A percentile compares a stretch with the other conserved stretches of the same genome.
Evolutionary conservation across 192 early-diverging fungal genomes (phyloP).

Genomic region (Lunasporangiospora selenospora): DNA sequence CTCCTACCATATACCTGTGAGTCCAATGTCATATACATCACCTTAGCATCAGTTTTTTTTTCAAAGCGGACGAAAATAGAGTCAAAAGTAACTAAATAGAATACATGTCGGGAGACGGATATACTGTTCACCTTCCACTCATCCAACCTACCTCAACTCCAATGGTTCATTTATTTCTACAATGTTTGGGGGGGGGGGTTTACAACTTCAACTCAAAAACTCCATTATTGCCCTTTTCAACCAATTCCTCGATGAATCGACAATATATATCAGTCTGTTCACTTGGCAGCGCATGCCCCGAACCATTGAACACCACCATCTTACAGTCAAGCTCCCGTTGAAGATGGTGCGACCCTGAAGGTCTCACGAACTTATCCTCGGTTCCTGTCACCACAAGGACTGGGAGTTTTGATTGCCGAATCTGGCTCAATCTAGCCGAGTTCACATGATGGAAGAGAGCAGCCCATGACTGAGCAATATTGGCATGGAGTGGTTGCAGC

Average conservation of each 20-base stretch:
- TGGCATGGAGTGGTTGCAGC: conserved; percentile 28
- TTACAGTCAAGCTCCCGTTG: conserved; percentile 17
- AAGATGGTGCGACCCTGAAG: conserved; percentile 40
- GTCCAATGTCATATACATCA: too few species aligned
- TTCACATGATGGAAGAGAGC: conserved; percentile 42
- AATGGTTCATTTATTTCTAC: too few species aligned
- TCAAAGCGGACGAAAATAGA: too few species aligned
- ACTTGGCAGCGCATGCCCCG: conserved; percentile 30
- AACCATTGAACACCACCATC: conserved; percentile 41
- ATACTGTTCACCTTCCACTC: too few species aligned
- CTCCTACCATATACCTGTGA: too few species aligned
- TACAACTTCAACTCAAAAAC: conserved; percentile 18
- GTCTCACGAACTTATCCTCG: conserved; percentile 32
- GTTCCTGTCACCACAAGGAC: conserved; percentile 37
- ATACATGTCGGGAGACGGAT: too few species aligned
- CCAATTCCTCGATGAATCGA: conserved; percentile 31
- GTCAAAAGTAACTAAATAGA: too few species aligned
- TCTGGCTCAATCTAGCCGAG: conserved; percentile 14
- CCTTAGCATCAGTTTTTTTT: too few species aligned
- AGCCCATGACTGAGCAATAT: conserved; percentile 38
- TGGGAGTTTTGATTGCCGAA: conserved; percentile 13
- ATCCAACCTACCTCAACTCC: too few species aligned
- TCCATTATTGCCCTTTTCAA: conserved; percentile 31
- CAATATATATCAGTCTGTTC: conserved; percentile 39
- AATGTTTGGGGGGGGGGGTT: too few species aligned